Evolutionary conservation across 768 basidiomycete species (phyloP), one percentile per base, ranked within the genome.

Genomic region (Imleria badia): DNA sequence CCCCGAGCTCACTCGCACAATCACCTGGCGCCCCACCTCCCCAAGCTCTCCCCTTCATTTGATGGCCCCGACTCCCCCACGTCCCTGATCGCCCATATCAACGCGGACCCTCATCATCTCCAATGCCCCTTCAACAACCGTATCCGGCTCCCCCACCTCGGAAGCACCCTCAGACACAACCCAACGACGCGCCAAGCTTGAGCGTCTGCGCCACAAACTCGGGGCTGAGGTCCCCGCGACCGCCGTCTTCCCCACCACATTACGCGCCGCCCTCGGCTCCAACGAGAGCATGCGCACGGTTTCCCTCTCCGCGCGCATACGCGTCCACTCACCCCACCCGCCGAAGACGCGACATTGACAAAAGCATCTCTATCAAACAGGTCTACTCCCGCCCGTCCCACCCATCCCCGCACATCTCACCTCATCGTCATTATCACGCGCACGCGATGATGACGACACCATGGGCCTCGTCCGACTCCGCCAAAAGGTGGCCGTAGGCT

Each of bases 161-260:
- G 66, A 30, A 6, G 45, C n/a, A 8, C 73, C 78, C 2, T 76
- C 80, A 7, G 61, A 76, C 5, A 72, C 67, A n/a, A 64, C 68
- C 41, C 45, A 76, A 15, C 77, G 83, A 20, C 76, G 80, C 44
- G 71, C 74, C 59, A 89, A 87, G 68, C 81, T 89, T 76, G 84
- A 85, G 45, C 75, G 81, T 31, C 72, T 89, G 46, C 75, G 81
- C 48, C 80, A 77, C 62, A 83, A 72, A 60, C 76, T 89, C 3
- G 87, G 87, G 0, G 76, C 85, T n/a, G 81, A 78, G 26, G 81
- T 88, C 23, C 87, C 87, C 9, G 59, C 78, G 2, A 75, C 81
- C 35, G 76, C 86, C 31, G 81, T 89, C 46, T 87, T 87, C 68
- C 78, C 83, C 31, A 14, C 61, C 26, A 47, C 52, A 4, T 52